A percentile compares a stretch with the other conserved stretches of the same genome.
Conservation (phyloP, 805 yeast genomes). For the Zygoascus tannicola region DNA sequence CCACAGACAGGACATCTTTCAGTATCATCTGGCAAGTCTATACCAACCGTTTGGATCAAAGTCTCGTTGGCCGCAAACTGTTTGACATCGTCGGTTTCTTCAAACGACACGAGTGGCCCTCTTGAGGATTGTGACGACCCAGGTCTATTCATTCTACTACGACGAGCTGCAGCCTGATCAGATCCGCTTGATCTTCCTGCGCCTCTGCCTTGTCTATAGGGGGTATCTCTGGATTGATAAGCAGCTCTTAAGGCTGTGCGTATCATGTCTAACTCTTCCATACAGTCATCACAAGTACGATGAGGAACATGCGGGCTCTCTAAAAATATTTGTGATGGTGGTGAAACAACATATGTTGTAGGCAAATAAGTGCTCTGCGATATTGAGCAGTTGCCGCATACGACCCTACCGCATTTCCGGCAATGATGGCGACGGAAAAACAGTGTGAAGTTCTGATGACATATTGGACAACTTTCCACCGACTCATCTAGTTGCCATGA, state of each 20-base stretch:
- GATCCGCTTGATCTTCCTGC: not conserved
- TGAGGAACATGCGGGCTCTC: constrained; percentile 50
- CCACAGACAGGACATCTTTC: constrained; percentile 34
- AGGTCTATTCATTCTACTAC: not conserved
- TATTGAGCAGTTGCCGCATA: constrained; percentile 60
- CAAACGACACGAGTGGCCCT: not conserved
- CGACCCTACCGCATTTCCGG: constrained; percentile 63
- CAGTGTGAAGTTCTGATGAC: constrained; percentile 44
- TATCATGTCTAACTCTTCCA: constrained; percentile 41
- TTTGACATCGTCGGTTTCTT: not conserved
- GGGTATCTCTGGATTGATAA: constrained; percentile 1
- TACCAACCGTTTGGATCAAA: constrained; percentile 14
- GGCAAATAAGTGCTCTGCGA: constrained; percentile 47
- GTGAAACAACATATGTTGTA: constrained; percentile 47
- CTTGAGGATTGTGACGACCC: not conserved
- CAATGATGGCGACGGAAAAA: constrained; percentile 78
- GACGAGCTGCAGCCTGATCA: not conserved
- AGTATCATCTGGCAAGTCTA: constrained; percentile 20
- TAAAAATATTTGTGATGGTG: constrained; percentile 39
- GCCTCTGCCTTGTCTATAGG: not conserved
- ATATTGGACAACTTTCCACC: constrained; percentile 44
- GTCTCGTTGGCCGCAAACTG: constrained; percentile 11
- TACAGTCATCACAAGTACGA: constrained; percentile 70
- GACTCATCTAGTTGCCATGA: constrained; percentile 66
- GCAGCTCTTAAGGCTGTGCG: constrained; percentile 16